Evolutionary conservation across 1,284 basidiomycete species (phyloP).

Genomic region (Ceratobasidium sp.): DNA sequence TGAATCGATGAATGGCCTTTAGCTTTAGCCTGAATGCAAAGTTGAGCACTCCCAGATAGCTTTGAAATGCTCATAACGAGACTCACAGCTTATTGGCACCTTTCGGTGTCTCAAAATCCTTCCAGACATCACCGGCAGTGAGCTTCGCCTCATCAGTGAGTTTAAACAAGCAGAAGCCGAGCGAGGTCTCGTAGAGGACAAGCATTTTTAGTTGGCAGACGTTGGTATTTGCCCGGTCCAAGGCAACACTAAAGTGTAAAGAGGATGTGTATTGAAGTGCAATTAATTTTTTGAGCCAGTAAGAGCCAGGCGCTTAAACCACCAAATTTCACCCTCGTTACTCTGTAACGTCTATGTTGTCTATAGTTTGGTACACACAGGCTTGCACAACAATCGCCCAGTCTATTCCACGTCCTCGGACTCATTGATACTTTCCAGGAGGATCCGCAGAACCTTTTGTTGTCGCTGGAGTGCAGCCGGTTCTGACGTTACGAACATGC

Average conservation of each 20-base stretch:
- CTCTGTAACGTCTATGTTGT: not conserved
- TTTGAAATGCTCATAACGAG: not conserved
- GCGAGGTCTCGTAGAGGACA: conserved; percentile 84
- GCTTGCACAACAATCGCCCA: not conserved
- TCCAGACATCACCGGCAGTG: conserved; percentile 85
- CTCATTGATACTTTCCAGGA: conserved; percentile 38
- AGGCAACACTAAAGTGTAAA: conserved; percentile 22
- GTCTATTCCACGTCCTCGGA: conserved; percentile 31
- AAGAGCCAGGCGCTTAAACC: conserved; percentile 12
- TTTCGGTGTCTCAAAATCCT: conserved; percentile 93
- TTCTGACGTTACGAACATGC: conserved; percentile 70
- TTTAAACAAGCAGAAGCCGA: conserved; percentile 99
- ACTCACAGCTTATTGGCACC: conserved; percentile 90
- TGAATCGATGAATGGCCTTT: conserved; percentile 95
- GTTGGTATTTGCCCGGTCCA: conserved; percentile 4
- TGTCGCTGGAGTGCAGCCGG: conserved; percentile 62
- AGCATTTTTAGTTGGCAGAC: conserved; percentile 63
- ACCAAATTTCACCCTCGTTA: not conserved
- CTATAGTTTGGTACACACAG: not conserved
- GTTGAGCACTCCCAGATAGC: not conserved
- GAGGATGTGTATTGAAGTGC: conserved; percentile 1
- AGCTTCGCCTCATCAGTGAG: conserved; percentile 91
- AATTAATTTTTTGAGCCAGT: conserved; percentile 41
- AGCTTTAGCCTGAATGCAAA: conserved; percentile 78
- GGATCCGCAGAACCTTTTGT: conserved; percentile 44